These are phyloP conservation scores for Triadica sebifera DNA, from an alignment of 345 rosid genomes.

Conservation along the genomic window DNA sequence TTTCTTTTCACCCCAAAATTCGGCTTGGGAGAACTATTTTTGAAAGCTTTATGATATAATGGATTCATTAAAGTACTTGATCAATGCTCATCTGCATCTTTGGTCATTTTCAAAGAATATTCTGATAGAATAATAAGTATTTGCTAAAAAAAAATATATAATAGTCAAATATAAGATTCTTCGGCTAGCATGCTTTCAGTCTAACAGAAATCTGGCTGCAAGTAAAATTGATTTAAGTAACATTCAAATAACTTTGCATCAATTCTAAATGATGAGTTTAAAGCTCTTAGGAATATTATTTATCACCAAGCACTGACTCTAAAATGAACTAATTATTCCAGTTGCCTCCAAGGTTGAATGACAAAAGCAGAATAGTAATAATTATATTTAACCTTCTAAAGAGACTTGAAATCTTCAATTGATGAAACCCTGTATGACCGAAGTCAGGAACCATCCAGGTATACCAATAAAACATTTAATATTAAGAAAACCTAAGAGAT, in stretches of 20 bases:
- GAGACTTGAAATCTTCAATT: neutral
- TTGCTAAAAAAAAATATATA: too few species aligned
- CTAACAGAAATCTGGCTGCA: neutral
- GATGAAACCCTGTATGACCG: conserved; percentile 4
- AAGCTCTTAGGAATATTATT: neutral
- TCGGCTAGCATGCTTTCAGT: neutral
- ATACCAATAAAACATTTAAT: neutral
- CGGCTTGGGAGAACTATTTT: neutral
- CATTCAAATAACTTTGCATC: neutral
- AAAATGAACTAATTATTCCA: neutral
- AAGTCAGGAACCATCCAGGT: neutral
- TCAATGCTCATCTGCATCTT: neutral
- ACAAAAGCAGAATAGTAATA: neutral
- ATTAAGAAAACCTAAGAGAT: neutral
- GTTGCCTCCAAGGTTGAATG: neutral
- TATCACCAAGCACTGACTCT: neutral
- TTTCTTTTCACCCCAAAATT: conserved; percentile 10
- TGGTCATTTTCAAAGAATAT: neutral
- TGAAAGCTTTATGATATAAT: neutral
- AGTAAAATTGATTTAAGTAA: neutral
- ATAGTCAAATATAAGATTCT: neutral
- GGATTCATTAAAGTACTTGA: neutral
- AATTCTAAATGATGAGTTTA: neutral
- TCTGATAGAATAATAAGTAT: neutral
- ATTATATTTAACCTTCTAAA: conserved; percentile 5